Conservation (phyloP, 257 asterid genomes). For the Striga asiatica region DNA sequence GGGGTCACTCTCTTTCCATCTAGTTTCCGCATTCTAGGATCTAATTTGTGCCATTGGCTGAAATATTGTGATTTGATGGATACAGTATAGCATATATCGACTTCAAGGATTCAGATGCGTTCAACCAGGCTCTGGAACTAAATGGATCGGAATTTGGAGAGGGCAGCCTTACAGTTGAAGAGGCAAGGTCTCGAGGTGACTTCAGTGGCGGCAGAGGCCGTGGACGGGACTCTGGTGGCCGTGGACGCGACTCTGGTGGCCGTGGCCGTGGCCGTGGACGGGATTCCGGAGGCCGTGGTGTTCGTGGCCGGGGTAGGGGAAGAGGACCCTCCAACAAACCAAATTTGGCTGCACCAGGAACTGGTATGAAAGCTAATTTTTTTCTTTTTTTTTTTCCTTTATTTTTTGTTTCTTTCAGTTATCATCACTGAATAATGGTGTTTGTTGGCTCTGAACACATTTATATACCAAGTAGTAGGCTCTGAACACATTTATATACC, state of each 20-base stretch:
- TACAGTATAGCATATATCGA: slow-evolving; percentile 64
- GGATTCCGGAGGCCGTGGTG: background rate
- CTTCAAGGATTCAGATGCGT: slow-evolving; percentile 31
- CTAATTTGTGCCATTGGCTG: background rate
- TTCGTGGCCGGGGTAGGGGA: slow-evolving; percentile 11
- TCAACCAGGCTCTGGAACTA: slow-evolving; percentile 47
- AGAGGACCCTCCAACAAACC: slow-evolving; percentile 14
- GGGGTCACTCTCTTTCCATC: no score
- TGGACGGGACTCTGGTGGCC: slow-evolving; percentile 3
- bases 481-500: no score
- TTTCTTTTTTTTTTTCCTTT: background rate
- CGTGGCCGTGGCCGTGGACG: background rate
- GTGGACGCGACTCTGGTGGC: background rate
- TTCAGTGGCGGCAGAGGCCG: slow-evolving; percentile 25
- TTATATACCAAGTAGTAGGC: no score
- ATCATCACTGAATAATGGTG: no score
- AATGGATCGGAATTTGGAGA: slow-evolving; percentile 40
- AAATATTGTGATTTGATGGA: background rate
- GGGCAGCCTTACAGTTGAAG: slow-evolving; percentile 33
- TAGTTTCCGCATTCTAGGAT: no score
- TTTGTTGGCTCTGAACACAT: no score
- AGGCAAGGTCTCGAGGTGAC: slow-evolving; percentile 53
- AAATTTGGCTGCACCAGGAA: slow-evolving; percentile 13
- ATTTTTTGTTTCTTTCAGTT: no score
- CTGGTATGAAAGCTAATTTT: background rate